Evolutionary conservation across 2,329 filamentous ascomycete genomes (phyloP).

Genomic region (Bipolaris cookei): DNA sequence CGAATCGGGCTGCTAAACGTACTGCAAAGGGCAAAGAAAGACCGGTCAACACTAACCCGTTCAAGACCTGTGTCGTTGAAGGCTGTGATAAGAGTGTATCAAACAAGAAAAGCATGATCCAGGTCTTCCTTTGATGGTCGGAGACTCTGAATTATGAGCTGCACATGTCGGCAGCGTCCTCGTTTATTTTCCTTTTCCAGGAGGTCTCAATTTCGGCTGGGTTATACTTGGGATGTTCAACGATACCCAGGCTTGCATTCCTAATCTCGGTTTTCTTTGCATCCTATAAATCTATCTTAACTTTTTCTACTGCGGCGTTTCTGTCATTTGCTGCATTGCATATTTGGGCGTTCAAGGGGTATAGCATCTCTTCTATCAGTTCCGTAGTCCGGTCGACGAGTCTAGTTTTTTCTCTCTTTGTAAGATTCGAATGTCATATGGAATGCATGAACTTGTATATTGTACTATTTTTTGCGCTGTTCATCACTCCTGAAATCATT

Average conservation of each 20-base stretch:
- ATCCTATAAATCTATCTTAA: neutral
- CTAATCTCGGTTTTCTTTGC: slow-evolving; percentile 1
- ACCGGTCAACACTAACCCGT: slow-evolving; percentile 43
- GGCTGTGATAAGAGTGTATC: slow-evolving; percentile 50
- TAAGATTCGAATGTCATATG: neutral
- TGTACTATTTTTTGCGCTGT: neutral
- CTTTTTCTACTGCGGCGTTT: neutral
- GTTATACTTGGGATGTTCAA: slow-evolving; percentile 12
- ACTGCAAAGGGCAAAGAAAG: slow-evolving; percentile 52
- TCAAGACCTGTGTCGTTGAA: slow-evolving; percentile 55
- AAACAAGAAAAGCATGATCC: slow-evolving; percentile 47
- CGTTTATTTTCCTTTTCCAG: neutral
- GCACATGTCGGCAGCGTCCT: neutral
- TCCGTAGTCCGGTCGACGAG: neutral
- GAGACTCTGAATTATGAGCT: neutral
- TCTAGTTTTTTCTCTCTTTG: neutral
- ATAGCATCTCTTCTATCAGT: neutral
- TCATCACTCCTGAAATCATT: neutral
- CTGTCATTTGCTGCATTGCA: slow-evolving; percentile 24
- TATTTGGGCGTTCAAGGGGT: slow-evolving; percentile 19
- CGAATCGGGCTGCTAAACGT: slow-evolving; percentile 45
- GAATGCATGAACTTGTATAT: neutral
- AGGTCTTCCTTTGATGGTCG: slow-evolving; percentile 48
- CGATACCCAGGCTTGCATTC: slow-evolving; percentile 19
- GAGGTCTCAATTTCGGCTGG: neutral